A percentile compares a stretch with the other conserved stretches of the same genome.
Conservation (phyloP, 208 protist genomes). For the Acanthamoeba polyphaga region DNA sequence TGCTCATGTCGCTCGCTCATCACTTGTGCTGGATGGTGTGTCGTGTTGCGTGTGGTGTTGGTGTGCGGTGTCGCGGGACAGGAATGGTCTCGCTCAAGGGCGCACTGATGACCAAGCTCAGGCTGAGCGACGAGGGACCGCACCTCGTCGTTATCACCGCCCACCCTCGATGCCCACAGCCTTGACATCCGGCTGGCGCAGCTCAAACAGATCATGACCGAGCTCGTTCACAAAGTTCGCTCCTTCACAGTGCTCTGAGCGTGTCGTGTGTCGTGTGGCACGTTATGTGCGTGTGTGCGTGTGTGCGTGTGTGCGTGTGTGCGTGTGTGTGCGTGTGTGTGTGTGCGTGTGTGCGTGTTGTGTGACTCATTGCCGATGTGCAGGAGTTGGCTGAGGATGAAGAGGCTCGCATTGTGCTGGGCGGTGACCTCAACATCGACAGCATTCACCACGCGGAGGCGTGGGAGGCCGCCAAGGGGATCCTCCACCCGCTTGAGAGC, state of each 20-base stretch:
- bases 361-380: neutral
- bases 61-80: neutral
- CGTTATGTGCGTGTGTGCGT: no score
- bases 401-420: neutral
- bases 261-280: no score
- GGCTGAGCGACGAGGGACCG: neutral
- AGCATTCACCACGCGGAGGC: neutral
- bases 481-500: neutral
- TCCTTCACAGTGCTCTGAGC: neutral
- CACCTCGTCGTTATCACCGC: neutral
- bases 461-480: neutral
- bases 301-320: no score
- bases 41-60: no score
- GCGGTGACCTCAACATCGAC: constrained; percentile 37
- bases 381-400: neutral
- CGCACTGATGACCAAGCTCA: neutral
- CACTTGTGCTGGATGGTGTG: constrained; percentile 48
- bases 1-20: neutral
- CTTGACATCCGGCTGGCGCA: neutral
- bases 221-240: neutral
- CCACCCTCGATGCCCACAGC: constrained; percentile 15
- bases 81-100: neutral
- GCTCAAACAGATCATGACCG: neutral
- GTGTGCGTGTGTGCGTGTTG: neutral
- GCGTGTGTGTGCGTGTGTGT: neutral